Percentiles rank a stretch among this genome's conserved stretches.
phyloP scores from a whole-genome alignment of 2,329 filamentous ascomycete genomes.

The Claviceps quebecensis region DNA sequence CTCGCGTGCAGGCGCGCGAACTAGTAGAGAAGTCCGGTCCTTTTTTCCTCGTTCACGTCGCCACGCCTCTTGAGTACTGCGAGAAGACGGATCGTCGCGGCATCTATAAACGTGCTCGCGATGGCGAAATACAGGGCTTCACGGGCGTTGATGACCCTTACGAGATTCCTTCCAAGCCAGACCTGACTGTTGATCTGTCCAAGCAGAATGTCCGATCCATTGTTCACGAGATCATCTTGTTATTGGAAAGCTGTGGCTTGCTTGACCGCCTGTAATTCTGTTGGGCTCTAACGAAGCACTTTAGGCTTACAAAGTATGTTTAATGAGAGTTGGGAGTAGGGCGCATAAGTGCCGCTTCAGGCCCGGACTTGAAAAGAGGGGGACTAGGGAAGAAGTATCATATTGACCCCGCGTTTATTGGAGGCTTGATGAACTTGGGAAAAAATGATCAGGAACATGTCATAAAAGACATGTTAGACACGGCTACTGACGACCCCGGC shows the following conservation, averaged over 20 bases:
- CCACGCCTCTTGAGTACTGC: slow-evolving; percentile 78
- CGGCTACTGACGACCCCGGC: too few species aligned
- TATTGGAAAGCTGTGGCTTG: slow-evolving; percentile 80
- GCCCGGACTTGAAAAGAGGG: too few species aligned
- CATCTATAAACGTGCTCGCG: slow-evolving; percentile 71
- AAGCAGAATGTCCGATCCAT: slow-evolving; percentile 83
- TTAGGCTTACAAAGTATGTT: too few species aligned
- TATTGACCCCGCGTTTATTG: too few species aligned
- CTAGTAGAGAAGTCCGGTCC: slow-evolving; percentile 76
- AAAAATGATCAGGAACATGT: too few species aligned
- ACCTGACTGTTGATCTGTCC: slow-evolving; percentile 72
- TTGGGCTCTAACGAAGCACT: neutral
- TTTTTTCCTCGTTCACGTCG: slow-evolving; percentile 93
- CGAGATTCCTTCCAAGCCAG: slow-evolving; percentile 66
- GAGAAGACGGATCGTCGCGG: slow-evolving; percentile 93
- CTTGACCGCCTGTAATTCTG: slow-evolving; percentile 52
- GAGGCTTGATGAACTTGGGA: too few species aligned
- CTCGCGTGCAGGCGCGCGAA: slow-evolving; percentile 65
- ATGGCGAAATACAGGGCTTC: slow-evolving; percentile 92
- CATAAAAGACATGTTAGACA: too few species aligned
- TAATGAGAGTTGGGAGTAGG: too few species aligned
- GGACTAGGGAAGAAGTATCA: too few species aligned
- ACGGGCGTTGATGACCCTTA: slow-evolving; percentile 97
- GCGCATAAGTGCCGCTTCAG: too few species aligned
- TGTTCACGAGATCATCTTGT: slow-evolving; percentile 89